These are phyloP conservation scores for Xerocomellus chrysenteron DNA, from an alignment of 768 basidiomycete genomes.

Conservation along the genomic window DNA sequence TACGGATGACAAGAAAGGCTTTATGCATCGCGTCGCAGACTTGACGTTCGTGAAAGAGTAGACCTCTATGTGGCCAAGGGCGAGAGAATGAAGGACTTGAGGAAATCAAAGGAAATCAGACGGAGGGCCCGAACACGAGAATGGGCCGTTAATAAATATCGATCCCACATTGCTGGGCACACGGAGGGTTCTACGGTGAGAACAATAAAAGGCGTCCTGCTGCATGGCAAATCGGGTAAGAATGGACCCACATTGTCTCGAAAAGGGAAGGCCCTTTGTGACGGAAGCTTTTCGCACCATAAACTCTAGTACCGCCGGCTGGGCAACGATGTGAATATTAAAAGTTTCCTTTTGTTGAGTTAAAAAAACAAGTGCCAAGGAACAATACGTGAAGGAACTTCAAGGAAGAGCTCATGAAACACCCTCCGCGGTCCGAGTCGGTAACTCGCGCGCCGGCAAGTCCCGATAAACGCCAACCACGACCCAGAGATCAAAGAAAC, in stretches of 20 bases:
- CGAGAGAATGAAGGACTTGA: not conserved
- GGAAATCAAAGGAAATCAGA: slow-evolving; percentile 8
- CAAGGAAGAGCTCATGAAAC: not conserved
- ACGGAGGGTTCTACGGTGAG: not conserved
- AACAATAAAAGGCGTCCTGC: slow-evolving; percentile 21
- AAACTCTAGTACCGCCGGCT: no score
- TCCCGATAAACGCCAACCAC: not conserved
- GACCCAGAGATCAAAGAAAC: no score
- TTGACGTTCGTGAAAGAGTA: slow-evolving; percentile 16
- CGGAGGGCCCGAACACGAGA: not conserved
- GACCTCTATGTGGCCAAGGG: not conserved
- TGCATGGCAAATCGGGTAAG: slow-evolving; percentile 1
- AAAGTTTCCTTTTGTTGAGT: not conserved
- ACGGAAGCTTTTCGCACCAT: not conserved
- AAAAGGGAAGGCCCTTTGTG: slow-evolving; percentile 20
- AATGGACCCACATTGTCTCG: slow-evolving; percentile 23
- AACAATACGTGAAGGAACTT: not conserved
- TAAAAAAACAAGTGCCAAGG: not conserved
- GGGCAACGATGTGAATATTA: no score
- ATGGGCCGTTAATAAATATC: slow-evolving; percentile 11
- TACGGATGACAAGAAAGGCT: slow-evolving; percentile 56
- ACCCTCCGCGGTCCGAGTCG: not conserved
- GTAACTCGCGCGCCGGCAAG: not conserved
- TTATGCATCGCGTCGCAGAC: slow-evolving; percentile 39
- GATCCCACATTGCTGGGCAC: slow-evolving; percentile 6